Conservation (phyloP, 2,329 filamentous ascomycete species). For the Fusarium paranaense region DNA sequence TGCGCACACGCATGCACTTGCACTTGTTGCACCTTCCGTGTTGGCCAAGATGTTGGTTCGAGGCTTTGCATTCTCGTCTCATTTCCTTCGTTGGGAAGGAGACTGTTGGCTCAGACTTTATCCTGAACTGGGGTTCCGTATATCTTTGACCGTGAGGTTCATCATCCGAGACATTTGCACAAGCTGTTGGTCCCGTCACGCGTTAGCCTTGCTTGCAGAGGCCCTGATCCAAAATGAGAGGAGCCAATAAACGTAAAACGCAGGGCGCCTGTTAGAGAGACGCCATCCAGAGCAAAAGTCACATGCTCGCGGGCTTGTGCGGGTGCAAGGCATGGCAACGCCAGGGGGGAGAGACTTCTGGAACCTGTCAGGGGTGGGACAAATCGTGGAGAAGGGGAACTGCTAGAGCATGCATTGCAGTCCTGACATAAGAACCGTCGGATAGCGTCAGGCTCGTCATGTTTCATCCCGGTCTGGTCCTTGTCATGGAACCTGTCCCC, state of each 20-base stretch:
- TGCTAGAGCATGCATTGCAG: slow-evolving; percentile 37
- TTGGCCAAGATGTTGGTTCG: background rate
- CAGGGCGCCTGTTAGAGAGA: slow-evolving; percentile 12
- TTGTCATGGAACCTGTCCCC: background rate
- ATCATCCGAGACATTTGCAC: slow-evolving; percentile 4
- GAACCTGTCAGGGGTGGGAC: slow-evolving; percentile 21
- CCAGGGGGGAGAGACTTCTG: background rate
- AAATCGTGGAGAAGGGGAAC: slow-evolving; percentile 39
- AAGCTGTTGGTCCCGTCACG: background rate
- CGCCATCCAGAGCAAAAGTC: slow-evolving; percentile 28
- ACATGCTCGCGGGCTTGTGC: slow-evolving; percentile 42
- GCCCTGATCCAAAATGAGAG: background rate
- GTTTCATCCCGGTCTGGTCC: slow-evolving; percentile 23
- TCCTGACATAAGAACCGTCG: slow-evolving; percentile 10
- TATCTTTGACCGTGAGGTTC: background rate
- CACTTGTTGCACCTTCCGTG: background rate
- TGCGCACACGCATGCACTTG: background rate
- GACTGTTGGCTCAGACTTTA: background rate
- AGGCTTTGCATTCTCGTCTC: background rate
- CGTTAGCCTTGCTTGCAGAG: background rate
- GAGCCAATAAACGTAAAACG: slow-evolving; percentile 27
- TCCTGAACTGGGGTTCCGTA: background rate
- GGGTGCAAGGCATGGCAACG: slow-evolving; percentile 35
- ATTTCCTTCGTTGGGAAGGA: background rate
- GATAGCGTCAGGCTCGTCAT: slow-evolving; percentile 26